These are phyloP conservation scores for Chytridium lagenaria DNA, from an alignment of 371 early-diverging fungal genomes.

Conservation along the genomic window DNA sequence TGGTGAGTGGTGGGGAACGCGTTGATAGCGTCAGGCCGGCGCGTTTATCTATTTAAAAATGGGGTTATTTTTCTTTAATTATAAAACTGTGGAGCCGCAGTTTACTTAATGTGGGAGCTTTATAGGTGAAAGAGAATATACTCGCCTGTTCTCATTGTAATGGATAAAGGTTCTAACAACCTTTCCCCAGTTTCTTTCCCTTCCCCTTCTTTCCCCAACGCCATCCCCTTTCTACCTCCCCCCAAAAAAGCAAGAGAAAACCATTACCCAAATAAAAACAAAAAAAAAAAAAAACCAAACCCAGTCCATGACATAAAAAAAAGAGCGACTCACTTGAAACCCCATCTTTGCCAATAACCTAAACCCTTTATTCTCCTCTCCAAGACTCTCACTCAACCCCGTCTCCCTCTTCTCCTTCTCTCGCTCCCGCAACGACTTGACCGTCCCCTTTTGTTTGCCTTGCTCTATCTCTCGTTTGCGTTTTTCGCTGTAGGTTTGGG, in stretches of 20 bases:
- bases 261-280: background rate
- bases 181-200: background rate
- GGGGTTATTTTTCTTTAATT: background rate
- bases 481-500: slow-evolving; percentile 24
- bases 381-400: slow-evolving; percentile 19
- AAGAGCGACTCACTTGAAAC: slow-evolving; percentile 28
- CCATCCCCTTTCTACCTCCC: slow-evolving; percentile 29
- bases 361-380: slow-evolving; percentile 33
- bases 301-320: no score
- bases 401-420: slow-evolving; percentile 29
- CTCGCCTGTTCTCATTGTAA: slow-evolving; percentile 21
- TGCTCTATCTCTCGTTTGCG: slow-evolving; percentile 23
- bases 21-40: background rate
- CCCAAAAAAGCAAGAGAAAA: background rate
- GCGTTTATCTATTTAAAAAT: slow-evolving; percentile 1
- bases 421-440: slow-evolving; percentile 18
- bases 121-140: background rate
- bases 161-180: slow-evolving; percentile 27
- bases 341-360: slow-evolving; percentile 27
- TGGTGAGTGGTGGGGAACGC: background rate
- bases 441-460: slow-evolving; percentile 10
- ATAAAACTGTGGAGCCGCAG: background rate
- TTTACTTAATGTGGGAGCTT: background rate
- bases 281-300: no score
- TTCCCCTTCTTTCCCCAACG: slow-evolving; percentile 16